Conservation (phyloP, 2,329 filamentous ascomycete genomes). For the Fusarium nisikadoi region DNA sequence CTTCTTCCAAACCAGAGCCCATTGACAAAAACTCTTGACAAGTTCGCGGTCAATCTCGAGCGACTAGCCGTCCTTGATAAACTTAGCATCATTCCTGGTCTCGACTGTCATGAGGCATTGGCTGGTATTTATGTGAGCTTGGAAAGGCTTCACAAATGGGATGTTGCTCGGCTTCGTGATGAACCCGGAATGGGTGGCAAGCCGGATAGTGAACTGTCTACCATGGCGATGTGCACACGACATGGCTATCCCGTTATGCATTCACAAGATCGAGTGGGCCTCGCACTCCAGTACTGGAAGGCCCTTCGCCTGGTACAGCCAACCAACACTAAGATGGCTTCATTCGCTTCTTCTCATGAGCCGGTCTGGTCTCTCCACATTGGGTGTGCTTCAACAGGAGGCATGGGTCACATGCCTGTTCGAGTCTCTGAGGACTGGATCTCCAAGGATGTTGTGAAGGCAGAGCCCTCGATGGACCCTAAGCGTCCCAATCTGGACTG, state of each 20-base stretch:
- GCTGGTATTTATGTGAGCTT: constrained; percentile 78
- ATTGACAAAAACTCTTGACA: constrained; percentile 75
- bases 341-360: constrained; percentile 54
- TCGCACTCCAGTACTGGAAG: constrained; percentile 83
- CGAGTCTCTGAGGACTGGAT: constrained; percentile 81
- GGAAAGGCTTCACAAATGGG: constrained; percentile 75
- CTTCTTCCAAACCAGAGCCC: constrained; percentile 69
- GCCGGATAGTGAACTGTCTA: constrained; percentile 61
- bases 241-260: constrained; percentile 80
- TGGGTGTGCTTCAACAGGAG: constrained; percentile 66
- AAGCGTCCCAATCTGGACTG: constrained; percentile 70
- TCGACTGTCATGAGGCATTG: constrained; percentile 83
- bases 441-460: constrained; percentile 71
- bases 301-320: constrained; percentile 63
- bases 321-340: constrained; percentile 50
- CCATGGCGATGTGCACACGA: constrained; percentile 73
- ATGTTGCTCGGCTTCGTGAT: constrained; percentile 67
- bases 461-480: constrained; percentile 55
- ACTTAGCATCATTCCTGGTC: constrained; percentile 72
- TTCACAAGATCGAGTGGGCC: constrained; percentile 71
- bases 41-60: constrained; percentile 78
- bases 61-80: constrained; percentile 76
- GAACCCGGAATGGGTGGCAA: constrained; percentile 58
- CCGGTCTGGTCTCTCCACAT: constrained; percentile 75
- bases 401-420: constrained; percentile 66